phyloP scores from a whole-genome alignment of 192 early-diverging fungal species.

The Coemansia sp. region DNA sequence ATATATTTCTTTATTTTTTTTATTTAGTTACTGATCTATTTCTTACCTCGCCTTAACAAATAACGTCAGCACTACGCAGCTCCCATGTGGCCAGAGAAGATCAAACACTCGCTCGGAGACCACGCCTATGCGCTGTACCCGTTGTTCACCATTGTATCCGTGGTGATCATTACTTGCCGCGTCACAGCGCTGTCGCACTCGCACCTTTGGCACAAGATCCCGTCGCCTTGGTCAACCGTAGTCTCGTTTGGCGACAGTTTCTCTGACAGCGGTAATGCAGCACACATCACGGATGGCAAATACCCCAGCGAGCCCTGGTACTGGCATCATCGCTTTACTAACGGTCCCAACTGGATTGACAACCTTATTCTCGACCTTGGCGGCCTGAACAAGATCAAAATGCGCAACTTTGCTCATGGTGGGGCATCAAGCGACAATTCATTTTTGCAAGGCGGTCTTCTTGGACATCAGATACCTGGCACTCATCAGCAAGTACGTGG shows the following conservation, averaged over 20 bases:
- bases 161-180: slow-evolving; percentile 46
- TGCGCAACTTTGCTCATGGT: slow-evolving; percentile 59
- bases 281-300: slow-evolving; percentile 52
- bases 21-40: neutral
- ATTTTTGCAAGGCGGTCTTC: slow-evolving; percentile 28
- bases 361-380: slow-evolving; percentile 52
- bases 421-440: slow-evolving; percentile 47
- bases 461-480: slow-evolving; percentile 45
- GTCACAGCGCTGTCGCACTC: slow-evolving; percentile 26
- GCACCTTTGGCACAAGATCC: slow-evolving; percentile 29
- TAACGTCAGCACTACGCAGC: neutral
- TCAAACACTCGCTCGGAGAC: slow-evolving; percentile 39
- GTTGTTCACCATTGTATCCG: slow-evolving; percentile 41
- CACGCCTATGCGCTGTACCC: slow-evolving; percentile 51
- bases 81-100: slow-evolving; percentile 42
- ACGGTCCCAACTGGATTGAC: slow-evolving; percentile 59
- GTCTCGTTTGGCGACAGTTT: slow-evolving; percentile 54
- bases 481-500: slow-evolving; percentile 53
- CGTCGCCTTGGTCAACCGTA: slow-evolving; percentile 52
- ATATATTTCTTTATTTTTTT: neutral
- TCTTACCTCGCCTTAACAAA: neutral
- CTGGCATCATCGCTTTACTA: slow-evolving; percentile 57
- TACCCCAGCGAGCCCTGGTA: slow-evolving; percentile 53
- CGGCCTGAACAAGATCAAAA: slow-evolving; percentile 47
- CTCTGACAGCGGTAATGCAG: slow-evolving; percentile 53